Percentiles rank a stretch among this genome's conserved stretches.
phyloP scores from a whole-genome alignment of 2,329 filamentous ascomycete species.

The Pyrenophora tritici-repentis region DNA sequence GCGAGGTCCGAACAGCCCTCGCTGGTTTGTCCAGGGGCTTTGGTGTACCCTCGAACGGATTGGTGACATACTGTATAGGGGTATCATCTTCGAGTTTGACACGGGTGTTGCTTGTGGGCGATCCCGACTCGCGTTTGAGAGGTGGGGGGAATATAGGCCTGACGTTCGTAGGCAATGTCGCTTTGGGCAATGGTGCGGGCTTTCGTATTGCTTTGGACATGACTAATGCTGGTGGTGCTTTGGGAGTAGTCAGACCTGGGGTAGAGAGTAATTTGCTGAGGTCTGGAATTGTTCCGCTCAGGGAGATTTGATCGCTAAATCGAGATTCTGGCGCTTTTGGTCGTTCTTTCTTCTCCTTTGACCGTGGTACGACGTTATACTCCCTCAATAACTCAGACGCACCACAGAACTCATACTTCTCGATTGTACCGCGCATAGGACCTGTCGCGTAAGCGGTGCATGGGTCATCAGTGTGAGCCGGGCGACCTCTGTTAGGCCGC shows the following conservation, averaged over 20 bases:
- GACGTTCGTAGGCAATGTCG: no score
- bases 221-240: no score
- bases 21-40: neutral
- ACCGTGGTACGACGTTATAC: neutral
- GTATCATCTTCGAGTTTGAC: neutral
- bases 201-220: no score
- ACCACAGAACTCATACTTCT: neutral
- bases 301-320: neutral
- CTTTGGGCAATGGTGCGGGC: no score
- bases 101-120: neutral
- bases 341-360: neutral
- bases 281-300: neutral
- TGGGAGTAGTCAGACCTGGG: no score
- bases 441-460: constrained; percentile 14
- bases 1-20: neutral
- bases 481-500: constrained; percentile 47
- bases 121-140: no score
- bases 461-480: constrained; percentile 32
- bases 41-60: neutral
- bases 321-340: neutral
- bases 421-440: constrained; percentile 7
- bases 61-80: neutral
- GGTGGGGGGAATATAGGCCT: no score
- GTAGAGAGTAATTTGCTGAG: no score
- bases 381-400: neutral